phyloP scores from a whole-genome alignment of 2,329 filamentous ascomycete genomes.

The Curvularia spicifera region DNA sequence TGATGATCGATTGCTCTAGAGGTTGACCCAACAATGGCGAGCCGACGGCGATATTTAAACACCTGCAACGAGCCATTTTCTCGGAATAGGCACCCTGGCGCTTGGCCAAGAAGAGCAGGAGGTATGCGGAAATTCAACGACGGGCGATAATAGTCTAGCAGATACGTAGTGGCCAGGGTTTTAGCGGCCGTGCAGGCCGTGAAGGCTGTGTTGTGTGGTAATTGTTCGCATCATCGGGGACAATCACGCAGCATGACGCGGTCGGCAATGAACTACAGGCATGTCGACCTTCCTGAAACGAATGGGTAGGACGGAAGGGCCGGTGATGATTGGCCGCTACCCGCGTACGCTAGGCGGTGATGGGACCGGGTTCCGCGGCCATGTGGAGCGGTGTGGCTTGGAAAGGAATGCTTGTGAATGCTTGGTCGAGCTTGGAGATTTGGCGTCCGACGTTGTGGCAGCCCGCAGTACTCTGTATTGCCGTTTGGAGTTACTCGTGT shows the following conservation, averaged over 20 bases:
- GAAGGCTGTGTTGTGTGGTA: constrained; percentile 11
- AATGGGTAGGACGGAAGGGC: constrained; percentile 4
- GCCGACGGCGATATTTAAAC: constrained; percentile 28
- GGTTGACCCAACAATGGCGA: neutral
- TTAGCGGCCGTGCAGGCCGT: constrained; percentile 1
- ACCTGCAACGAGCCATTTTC: constrained; percentile 19
- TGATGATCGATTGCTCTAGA: constrained; percentile 13
- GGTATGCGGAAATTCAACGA: constrained; percentile 1
- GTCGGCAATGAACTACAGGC: neutral
- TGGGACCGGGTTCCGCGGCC: constrained; percentile 3
- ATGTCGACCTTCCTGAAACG: constrained; percentile 26
- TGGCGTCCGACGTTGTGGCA: neutral
- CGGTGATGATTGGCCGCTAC: neutral
- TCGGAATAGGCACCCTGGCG: constrained; percentile 12
- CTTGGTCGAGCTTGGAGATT: constrained; percentile 18
- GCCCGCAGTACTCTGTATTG: neutral
- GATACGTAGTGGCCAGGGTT: neutral
- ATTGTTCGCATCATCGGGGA: constrained; percentile 1
- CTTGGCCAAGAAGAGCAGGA: constrained; percentile 32
- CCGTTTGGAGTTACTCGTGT: neutral
- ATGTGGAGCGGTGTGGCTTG: constrained; percentile 17
- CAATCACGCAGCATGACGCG: constrained; percentile 19
- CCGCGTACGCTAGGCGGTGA: constrained; percentile 12
- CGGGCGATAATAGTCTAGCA: constrained; percentile 4
- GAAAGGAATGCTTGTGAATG: constrained; percentile 23